A percentile compares a stretch with the other conserved stretches of the same genome.
Evolutionary conservation across 176 grass and related monocot species (phyloP).

Genomic region (Aegilops tauschii): DNA sequence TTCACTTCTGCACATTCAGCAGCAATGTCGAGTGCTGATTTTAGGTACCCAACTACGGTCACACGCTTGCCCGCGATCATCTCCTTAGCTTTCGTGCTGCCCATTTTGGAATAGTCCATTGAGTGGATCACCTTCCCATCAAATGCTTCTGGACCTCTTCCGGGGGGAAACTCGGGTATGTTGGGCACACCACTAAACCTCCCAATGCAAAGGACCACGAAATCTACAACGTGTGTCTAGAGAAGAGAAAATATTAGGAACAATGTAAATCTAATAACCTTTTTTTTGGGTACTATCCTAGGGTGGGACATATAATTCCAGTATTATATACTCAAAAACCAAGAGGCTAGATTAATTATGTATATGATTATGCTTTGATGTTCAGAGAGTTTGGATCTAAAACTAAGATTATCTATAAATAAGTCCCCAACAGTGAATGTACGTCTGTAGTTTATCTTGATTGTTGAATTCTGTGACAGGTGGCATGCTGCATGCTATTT

Average conservation of each 20-base stretch:
- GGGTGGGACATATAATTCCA: background rate
- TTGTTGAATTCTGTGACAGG: background rate
- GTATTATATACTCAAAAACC: background rate
- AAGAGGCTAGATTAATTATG: background rate
- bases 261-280: background rate
- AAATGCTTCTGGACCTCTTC: slow-evolving; percentile 49
- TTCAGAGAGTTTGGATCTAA: background rate
- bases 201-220: slow-evolving; percentile 56
- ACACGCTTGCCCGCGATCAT: slow-evolving; percentile 45
- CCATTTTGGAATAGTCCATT: slow-evolving; percentile 8
- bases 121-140: slow-evolving; percentile 41
- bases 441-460: no score
- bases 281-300: background rate
- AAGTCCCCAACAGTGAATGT: background rate
- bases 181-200: slow-evolving; percentile 52
- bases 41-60: slow-evolving; percentile 38
- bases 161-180: slow-evolving; percentile 37
- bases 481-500: background rate
- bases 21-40: slow-evolving; percentile 55
- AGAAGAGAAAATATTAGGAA: background rate
- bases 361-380: background rate
- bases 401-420: background rate
- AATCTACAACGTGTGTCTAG: slow-evolving; percentile 41
- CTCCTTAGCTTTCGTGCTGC: slow-evolving; percentile 23
- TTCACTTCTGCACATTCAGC: slow-evolving; percentile 40